These are phyloP conservation scores for Debaryomycetaceae sp. DNA, from an alignment of 1,139 yeast genomes.

Conservation along the genomic window DNA sequence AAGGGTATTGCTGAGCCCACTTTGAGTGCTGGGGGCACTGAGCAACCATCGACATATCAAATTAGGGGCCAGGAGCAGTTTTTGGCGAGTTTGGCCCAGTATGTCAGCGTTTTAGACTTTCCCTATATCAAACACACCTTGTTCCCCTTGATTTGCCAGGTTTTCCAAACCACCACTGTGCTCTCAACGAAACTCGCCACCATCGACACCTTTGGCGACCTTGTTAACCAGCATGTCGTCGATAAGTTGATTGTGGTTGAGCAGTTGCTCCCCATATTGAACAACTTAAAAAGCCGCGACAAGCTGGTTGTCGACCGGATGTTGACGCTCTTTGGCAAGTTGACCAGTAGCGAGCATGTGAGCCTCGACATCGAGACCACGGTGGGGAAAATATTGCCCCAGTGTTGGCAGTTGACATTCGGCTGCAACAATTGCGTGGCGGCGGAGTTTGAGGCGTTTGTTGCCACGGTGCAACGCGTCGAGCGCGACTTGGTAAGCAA, in stretches of 20 bases:
- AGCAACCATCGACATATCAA: constrained; percentile 18
- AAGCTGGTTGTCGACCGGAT: constrained; percentile 58
- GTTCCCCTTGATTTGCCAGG: constrained; percentile 65
- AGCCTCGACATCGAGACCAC: constrained; percentile 31
- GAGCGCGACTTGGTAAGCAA: constrained; percentile 25
- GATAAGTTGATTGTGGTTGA: constrained; percentile 74
- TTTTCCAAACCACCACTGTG: constrained; percentile 80
- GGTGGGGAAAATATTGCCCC: constrained; percentile 37
- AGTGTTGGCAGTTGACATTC: constrained; percentile 34
- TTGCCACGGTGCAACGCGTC: constrained; percentile 23
- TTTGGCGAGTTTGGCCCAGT: constrained; percentile 39
- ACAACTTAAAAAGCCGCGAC: constrained; percentile 73
- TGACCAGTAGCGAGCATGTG: constrained; percentile 37
- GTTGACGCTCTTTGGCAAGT: constrained; percentile 46
- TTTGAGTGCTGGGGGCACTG: constrained; percentile 16
- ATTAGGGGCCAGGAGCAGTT: constrained; percentile 54
- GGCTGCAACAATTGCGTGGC: constrained; percentile 40
- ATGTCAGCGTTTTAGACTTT: constrained; percentile 57
- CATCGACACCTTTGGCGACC: constrained; percentile 55
- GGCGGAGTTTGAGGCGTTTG: constrained; percentile 30
- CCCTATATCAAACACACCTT: constrained; percentile 69
- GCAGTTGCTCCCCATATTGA: constrained; percentile 70
- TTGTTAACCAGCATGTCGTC: constrained; percentile 56
- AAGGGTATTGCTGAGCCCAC: constrained; percentile 27
- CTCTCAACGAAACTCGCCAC: constrained; percentile 72